Conservation (phyloP, 139 green algal genomes). For the Micromonas commoda region DNA sequence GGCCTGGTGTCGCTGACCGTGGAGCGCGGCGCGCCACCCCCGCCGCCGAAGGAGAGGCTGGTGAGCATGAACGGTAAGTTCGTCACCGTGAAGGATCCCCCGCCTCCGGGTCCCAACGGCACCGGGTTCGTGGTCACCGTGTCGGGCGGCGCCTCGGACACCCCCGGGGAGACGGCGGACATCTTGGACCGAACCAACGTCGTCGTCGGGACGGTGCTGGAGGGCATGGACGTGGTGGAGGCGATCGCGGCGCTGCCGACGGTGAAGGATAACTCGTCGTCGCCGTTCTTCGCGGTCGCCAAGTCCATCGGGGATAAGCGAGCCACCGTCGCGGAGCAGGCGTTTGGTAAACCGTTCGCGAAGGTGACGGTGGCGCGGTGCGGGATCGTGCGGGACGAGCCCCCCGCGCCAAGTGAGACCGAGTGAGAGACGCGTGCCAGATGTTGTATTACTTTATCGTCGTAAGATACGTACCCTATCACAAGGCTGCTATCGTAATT, state of each 20-base stretch:
- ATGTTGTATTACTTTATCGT: no score
- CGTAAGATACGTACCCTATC: no score
- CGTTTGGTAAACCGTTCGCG: slow-evolving; percentile 10
- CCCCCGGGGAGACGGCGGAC: not conserved
- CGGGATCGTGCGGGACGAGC: not conserved
- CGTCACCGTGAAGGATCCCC: slow-evolving; percentile 12
- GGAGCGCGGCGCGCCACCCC: not conserved
- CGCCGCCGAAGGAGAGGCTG: not conserved
- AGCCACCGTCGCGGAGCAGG: slow-evolving; percentile 9
- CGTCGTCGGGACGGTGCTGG: slow-evolving; percentile 9
- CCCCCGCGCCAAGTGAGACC: no score
- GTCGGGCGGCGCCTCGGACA: not conserved
- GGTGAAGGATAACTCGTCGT: slow-evolving; percentile 24
- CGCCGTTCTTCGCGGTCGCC: slow-evolving; percentile 21
- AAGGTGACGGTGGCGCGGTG: not conserved
- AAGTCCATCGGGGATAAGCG: slow-evolving; percentile 24
- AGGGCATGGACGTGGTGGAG: slow-evolving; percentile 11
- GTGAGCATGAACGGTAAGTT: slow-evolving; percentile 18
- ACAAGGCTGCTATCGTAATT: no score
- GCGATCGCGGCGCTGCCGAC: slow-evolving; percentile 14
- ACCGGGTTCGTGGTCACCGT: slow-evolving; percentile 8
- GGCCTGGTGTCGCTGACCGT: slow-evolving; percentile 7
- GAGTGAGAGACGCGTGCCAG: no score
- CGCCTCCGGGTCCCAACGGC: slow-evolving; percentile 13
- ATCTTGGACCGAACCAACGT: slow-evolving; percentile 15